Conservation (phyloP, 1,284 basidiomycete species). For the Microbotryum scabiosae region DNA sequence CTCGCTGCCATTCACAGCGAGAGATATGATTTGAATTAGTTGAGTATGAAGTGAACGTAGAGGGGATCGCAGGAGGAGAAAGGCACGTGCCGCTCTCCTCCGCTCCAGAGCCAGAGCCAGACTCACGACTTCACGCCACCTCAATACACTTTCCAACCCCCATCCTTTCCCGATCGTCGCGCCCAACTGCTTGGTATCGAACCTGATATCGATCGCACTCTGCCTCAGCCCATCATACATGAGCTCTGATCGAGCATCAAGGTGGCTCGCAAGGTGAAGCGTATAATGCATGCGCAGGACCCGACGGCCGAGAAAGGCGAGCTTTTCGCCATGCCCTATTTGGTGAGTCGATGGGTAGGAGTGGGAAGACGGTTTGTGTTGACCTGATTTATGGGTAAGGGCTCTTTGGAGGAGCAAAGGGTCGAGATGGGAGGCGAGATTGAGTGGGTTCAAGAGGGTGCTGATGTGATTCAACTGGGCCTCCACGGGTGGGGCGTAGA, state of each 20-base stretch:
- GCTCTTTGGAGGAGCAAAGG: not conserved
- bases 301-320: not conserved
- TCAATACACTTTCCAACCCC: constrained; percentile 16
- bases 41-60: not conserved
- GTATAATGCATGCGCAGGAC: not conserved
- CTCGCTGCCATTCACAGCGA: not conserved
- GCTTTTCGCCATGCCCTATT: not conserved
- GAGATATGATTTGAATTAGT: not conserved
- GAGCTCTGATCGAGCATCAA: no score
- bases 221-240: no score
- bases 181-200: constrained; percentile 26
- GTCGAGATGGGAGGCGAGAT: not conserved
- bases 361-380: not conserved
- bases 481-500: not conserved
- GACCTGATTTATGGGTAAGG: not conserved
- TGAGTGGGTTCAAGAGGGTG: not conserved
- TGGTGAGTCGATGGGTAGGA: not conserved
- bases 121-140: constrained; percentile 24
- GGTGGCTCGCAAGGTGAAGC: not conserved
- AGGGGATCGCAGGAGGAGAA: not conserved
- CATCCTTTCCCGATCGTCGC: constrained; percentile 18
- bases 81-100: no score
- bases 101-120: no score
- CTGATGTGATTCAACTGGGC: not conserved
- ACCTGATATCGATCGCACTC: constrained; percentile 7